These are phyloP conservation scores for Gleditsia sinensis DNA, from an alignment of 306 rosid genomes.

Conservation along the genomic window DNA sequence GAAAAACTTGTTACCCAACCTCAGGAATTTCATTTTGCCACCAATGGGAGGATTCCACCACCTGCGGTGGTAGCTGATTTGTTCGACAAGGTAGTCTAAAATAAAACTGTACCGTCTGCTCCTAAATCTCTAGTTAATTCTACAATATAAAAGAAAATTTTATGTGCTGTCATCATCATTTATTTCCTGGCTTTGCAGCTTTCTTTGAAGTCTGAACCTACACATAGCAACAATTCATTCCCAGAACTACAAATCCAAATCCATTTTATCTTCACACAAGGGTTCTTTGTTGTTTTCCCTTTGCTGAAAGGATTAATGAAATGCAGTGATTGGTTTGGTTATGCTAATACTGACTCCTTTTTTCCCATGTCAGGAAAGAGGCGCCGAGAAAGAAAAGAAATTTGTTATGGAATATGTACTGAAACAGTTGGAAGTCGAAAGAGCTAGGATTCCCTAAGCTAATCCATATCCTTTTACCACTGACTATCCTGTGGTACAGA, in stretches of 20 bases:
- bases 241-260: slow-evolving; percentile 74
- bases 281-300: slow-evolving; percentile 46
- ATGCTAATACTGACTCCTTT: slow-evolving; percentile 30
- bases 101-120: slow-evolving; percentile 1
- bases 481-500: slow-evolving; percentile 90
- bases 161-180: neutral
- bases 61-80: slow-evolving; percentile 60
- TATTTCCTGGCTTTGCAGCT: slow-evolving; percentile 45
- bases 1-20: slow-evolving; percentile 78
- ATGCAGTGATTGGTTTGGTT: neutral
- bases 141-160: neutral
- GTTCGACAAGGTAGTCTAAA: slow-evolving; percentile 69
- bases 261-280: slow-evolving; percentile 88
- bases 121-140: neutral
- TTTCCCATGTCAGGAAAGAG: slow-evolving; percentile 74
- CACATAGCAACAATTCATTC: slow-evolving; percentile 38
- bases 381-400: slow-evolving; percentile 78
- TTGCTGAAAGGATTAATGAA: neutral
- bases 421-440: slow-evolving; percentile 78
- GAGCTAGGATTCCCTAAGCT: slow-evolving; percentile 82
- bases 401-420: slow-evolving; percentile 54
- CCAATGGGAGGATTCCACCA: slow-evolving; percentile 76
- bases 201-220: slow-evolving; percentile 67
- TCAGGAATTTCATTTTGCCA: slow-evolving; percentile 87
- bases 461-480: slow-evolving; percentile 89